phyloP scores from a whole-genome alignment of 2,329 filamentous ascomycete genomes.

The Neophaeococcomyces aloes region DNA sequence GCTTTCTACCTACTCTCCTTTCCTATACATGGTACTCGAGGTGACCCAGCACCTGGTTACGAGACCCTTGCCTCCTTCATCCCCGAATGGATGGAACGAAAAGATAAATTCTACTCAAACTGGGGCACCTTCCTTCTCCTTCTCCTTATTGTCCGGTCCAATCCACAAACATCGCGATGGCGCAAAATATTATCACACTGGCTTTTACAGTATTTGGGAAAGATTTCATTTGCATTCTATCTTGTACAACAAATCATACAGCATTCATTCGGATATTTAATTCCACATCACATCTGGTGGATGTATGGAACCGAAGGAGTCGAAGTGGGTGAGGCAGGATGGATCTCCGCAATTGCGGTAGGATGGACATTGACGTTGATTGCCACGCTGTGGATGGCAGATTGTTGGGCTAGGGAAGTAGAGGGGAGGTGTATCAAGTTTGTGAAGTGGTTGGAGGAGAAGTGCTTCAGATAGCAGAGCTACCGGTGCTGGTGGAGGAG shows the following conservation, averaged over 20 bases:
- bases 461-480: constrained; percentile 13
- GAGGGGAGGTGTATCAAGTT: constrained; percentile 18
- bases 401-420: constrained; percentile 35
- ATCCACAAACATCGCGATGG: constrained; percentile 25
- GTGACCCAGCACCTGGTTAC: constrained; percentile 34
- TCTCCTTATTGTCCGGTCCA: constrained; percentile 33
- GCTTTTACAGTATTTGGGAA: constrained; percentile 37
- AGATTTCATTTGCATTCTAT: constrained; percentile 39
- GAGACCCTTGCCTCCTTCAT: constrained; percentile 32
- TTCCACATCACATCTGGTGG: constrained; percentile 26
- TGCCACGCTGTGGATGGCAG: constrained; percentile 44
- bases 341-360: constrained; percentile 30
- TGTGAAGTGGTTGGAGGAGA: constrained; percentile 18
- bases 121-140: constrained; percentile 35
- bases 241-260: constrained; percentile 38
- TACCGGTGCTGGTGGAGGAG: background rate
- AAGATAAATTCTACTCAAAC: constrained; percentile 31
- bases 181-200: constrained; percentile 33
- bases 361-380: constrained; percentile 34
- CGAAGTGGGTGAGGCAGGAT: constrained; percentile 25
- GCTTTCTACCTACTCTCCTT: constrained; percentile 36
- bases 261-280: constrained; percentile 33
- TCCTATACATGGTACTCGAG: constrained; percentile 26
- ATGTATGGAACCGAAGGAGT: constrained; percentile 30
- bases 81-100: constrained; percentile 24